Conservation (phyloP, 768 basidiomycete species). For the Kwoniella sp. region DNA sequence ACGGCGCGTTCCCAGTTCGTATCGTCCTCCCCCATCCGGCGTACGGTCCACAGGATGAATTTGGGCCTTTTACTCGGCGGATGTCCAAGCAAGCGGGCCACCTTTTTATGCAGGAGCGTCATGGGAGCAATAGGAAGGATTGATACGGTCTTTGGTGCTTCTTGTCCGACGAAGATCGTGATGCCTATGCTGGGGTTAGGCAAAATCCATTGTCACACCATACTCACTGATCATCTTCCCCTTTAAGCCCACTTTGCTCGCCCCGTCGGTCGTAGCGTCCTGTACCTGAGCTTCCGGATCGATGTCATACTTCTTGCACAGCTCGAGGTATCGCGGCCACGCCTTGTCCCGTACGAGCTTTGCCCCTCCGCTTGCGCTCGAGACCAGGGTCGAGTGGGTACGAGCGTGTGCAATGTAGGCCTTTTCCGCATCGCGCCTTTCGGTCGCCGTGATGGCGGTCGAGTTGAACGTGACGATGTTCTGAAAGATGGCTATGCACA, state of each 20-base stretch:
- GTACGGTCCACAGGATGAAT: slow-evolving; percentile 1
- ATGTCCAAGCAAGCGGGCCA: slow-evolving; percentile 11
- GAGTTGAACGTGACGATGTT: slow-evolving; percentile 35
- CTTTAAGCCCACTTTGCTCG: slow-evolving; percentile 8
- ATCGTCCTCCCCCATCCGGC: neutral
- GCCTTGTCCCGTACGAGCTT: neutral
- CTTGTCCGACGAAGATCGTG: neutral
- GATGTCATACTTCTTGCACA: slow-evolving; percentile 17
- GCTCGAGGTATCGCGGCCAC: slow-evolving; percentile 30
- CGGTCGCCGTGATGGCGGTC: slow-evolving; percentile 18
- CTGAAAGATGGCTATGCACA: slow-evolving; percentile 35
- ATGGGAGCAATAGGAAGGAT: slow-evolving; percentile 28
- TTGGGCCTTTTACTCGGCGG: neutral
- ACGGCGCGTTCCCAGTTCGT: neutral
- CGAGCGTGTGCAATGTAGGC: slow-evolving; percentile 24
- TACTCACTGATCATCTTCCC: slow-evolving; percentile 43
- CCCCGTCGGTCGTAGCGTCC: neutral
- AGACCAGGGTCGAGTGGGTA: neutral
- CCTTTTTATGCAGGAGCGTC: slow-evolving; percentile 25
- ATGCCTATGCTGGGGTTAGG: neutral
- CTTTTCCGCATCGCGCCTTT: slow-evolving; percentile 41
- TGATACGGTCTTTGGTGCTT: slow-evolving; percentile 7
- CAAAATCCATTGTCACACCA: neutral
- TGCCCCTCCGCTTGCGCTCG: neutral
- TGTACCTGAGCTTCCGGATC: neutral